A percentile compares a stretch with the other conserved stretches of the same genome.
These are phyloP conservation scores for Agaricus sinodeliciosus DNA, from an alignment of 768 basidiomycete species.

Conservation along the genomic window DNA sequence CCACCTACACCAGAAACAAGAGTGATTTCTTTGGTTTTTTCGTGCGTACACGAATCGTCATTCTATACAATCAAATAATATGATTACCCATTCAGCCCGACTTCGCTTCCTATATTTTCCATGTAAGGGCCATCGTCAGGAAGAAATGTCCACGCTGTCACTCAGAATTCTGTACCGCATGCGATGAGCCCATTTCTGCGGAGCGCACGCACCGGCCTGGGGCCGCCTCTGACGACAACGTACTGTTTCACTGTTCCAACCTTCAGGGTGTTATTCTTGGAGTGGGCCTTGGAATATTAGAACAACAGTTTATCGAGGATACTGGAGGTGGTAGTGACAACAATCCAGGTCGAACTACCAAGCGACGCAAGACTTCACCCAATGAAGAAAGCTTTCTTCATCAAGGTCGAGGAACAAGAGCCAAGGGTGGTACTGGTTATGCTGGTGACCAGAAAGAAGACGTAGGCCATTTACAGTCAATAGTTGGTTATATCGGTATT, in stretches of 20 bases:
- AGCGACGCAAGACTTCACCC: constrained; percentile 39
- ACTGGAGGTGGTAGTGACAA: constrained; percentile 24
- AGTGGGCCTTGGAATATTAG: constrained; percentile 84
- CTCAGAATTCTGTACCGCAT: constrained; percentile 64
- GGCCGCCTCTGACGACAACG: constrained; percentile 19
- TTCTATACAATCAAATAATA: background rate
- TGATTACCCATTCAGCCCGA: constrained; percentile 45
- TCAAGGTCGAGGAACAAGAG: constrained; percentile 48
- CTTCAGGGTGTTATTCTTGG: constrained; percentile 87
- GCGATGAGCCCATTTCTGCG: constrained; percentile 56
- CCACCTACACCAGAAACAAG: constrained; percentile 51
- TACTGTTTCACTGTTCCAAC: constrained; percentile 83
- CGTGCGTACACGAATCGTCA: constrained; percentile 40
- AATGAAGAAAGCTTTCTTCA: constrained; percentile 40
- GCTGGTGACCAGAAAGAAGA: constrained; percentile 81
- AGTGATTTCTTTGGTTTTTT: constrained; percentile 79
- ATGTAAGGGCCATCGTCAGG: constrained; percentile 51
- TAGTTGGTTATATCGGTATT: background rate
- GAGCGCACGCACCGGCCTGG: constrained; percentile 22
- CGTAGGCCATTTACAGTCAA: constrained; percentile 39
- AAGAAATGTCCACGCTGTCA: constrained; percentile 59
- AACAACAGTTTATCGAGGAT: constrained; percentile 51
- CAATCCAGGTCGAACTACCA: constrained; percentile 27
- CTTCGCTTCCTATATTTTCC: constrained; percentile 63
- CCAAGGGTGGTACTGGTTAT: constrained; percentile 81